Evolutionary conservation across 176 grass and related monocot species (phyloP).

Genomic region (Pharus latifolius): DNA sequence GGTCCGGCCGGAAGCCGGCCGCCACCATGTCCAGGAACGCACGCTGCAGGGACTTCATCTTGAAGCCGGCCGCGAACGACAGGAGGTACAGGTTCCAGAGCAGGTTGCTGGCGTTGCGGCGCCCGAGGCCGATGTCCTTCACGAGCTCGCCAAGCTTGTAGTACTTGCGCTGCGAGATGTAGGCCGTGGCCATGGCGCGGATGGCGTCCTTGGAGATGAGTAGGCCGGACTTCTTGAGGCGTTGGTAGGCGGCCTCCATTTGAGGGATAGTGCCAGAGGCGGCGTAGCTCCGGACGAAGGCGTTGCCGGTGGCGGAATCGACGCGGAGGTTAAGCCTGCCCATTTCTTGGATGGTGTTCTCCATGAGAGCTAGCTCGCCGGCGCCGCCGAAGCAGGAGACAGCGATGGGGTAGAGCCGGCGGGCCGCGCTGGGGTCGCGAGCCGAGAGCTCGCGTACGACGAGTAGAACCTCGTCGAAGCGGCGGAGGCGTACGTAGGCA

Average conservation of each 20-base stretch:
- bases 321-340: slow-evolving; percentile 36
- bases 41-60: slow-evolving; percentile 89
- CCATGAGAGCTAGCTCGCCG: slow-evolving; percentile 60
- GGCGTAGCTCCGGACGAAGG: slow-evolving; percentile 65
- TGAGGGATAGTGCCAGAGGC: slow-evolving; percentile 48
- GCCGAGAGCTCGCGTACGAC: slow-evolving; percentile 35
- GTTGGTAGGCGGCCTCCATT: slow-evolving; percentile 61
- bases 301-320: slow-evolving; percentile 50
- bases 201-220: slow-evolving; percentile 37
- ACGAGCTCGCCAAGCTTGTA: slow-evolving; percentile 71
- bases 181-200: slow-evolving; percentile 45
- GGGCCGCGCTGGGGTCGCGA: slow-evolving; percentile 17
- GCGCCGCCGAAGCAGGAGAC: slow-evolving; percentile 57
- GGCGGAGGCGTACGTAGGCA: slow-evolving; percentile 42
- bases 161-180: slow-evolving; percentile 55
- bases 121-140: slow-evolving; percentile 35
- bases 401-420: slow-evolving; percentile 38
- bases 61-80: slow-evolving; percentile 86
- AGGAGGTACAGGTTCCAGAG: slow-evolving; percentile 83
- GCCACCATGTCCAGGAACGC: slow-evolving; percentile 81
- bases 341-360: slow-evolving; percentile 52
- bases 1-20: slow-evolving; percentile 48
- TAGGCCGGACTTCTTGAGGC: slow-evolving; percentile 55
- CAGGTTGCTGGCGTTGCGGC: slow-evolving; percentile 56
- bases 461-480: slow-evolving; percentile 41